A percentile compares a stretch with the other conserved stretches of the same genome.
Conservation (phyloP, 2,329 filamentous ascomycete species). For the Aspergillus terreus region DNA sequence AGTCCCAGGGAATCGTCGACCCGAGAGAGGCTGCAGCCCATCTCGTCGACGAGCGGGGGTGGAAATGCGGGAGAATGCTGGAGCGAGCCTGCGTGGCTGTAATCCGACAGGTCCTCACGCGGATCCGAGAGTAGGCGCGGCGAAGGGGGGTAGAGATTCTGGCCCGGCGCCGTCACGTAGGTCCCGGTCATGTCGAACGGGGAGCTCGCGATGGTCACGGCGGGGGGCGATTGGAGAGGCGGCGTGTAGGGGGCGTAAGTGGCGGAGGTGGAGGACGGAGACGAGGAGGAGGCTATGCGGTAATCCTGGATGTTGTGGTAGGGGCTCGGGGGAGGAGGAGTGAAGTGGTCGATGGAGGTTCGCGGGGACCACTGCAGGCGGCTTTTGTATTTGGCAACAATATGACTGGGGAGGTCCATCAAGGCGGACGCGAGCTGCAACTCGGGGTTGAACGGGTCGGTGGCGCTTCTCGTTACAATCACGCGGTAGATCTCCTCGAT, state of each 20-base stretch:
- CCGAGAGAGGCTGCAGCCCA: slow-evolving; percentile 27
- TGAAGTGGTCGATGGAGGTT: slow-evolving; percentile 35
- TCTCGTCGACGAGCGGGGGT: slow-evolving; percentile 34
- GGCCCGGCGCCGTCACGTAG: slow-evolving; percentile 31
- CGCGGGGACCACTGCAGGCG: slow-evolving; percentile 61
- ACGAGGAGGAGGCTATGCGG: slow-evolving; percentile 32
- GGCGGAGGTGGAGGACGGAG: slow-evolving; percentile 35
- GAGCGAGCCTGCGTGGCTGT: slow-evolving; percentile 26
- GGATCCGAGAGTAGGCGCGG: slow-evolving; percentile 34
- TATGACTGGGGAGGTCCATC: slow-evolving; percentile 70
- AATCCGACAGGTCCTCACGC: slow-evolving; percentile 30
- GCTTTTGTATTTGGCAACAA: slow-evolving; percentile 64
- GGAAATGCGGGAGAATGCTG: slow-evolving; percentile 36
- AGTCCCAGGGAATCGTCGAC: slow-evolving; percentile 24
- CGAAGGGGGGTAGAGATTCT: slow-evolving; percentile 33
- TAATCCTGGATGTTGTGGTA: slow-evolving; percentile 31
- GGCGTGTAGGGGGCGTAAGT: slow-evolving; percentile 40
- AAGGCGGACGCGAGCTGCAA: slow-evolving; percentile 61
- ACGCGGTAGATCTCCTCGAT: slow-evolving; percentile 82
- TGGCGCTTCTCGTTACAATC: slow-evolving; percentile 65
- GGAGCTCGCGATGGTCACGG: slow-evolving; percentile 34
- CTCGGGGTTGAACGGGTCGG: slow-evolving; percentile 54
- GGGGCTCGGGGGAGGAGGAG: slow-evolving; percentile 33
- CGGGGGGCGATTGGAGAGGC: slow-evolving; percentile 38
- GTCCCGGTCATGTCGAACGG: slow-evolving; percentile 32